Evolutionary conservation across 2,329 filamentous ascomycete species (phyloP).

Genomic region (Aspergillus sp.): DNA sequence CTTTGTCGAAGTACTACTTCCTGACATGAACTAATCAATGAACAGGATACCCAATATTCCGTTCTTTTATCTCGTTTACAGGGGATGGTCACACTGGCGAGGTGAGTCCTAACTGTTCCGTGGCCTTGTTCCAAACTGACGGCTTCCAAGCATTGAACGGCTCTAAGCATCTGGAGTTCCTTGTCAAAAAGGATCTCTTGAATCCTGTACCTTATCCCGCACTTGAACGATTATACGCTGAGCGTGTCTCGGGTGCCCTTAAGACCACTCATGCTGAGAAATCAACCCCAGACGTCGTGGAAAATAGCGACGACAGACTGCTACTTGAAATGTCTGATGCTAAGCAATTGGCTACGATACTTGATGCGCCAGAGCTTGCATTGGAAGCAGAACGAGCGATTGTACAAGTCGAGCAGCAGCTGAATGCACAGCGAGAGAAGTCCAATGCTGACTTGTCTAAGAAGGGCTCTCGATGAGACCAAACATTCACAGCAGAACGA

Average conservation of each 20-base stretch:
- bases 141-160: conserved; percentile 60
- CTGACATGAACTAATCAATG: conserved; percentile 7
- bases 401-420: conserved; percentile 56
- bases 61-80: conserved; percentile 91
- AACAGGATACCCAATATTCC: conserved; percentile 80
- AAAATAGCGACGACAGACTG: conserved; percentile 42
- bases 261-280: conserved; percentile 22
- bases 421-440: conserved; percentile 20
- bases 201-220: conserved; percentile 57
- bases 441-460: conserved; percentile 10
- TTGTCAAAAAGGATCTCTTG: conserved; percentile 67
- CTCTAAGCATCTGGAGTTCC: conserved; percentile 75
- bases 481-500: neutral
- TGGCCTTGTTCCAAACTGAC: conserved; percentile 13
- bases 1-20: neutral
- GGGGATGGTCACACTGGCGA: conserved; percentile 84
- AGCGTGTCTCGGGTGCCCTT: conserved; percentile 28
- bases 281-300: conserved; percentile 26
- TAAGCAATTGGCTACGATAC: conserved; percentile 51
- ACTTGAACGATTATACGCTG: conserved; percentile 68
- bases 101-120: conserved; percentile 32
- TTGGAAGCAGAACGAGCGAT: conserved; percentile 69
- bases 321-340: conserved; percentile 43
- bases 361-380: conserved; percentile 63
- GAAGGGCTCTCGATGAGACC: conserved; percentile 16